Evolutionary conservation across 1,139 yeast genomes (phyloP), one percentile per base, ranked within the genome.

Genomic region (Geotrichum fermentans): DNA sequence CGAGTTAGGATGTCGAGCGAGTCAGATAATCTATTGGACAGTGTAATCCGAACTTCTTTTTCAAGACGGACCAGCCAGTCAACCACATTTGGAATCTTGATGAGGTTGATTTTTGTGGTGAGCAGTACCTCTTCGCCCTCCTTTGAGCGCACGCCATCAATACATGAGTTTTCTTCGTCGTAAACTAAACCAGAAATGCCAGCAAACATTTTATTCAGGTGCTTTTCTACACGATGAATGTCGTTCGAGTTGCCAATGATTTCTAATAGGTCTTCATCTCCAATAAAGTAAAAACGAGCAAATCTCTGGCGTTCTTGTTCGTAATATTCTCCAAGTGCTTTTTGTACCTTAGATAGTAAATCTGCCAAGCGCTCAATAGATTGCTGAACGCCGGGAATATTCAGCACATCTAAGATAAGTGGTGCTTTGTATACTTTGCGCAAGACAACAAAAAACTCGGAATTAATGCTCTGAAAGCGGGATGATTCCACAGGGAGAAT

Each of bases 201-300:
- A 2, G 80, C 66, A 63, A 84, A 89, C 80, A 92, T 77, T 59
- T 86, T 87, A 47, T 72, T 72, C 49, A 88, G 66, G 60, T 85
- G 94, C 53, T 73, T 74, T 26, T 82, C 81, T 2, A 83, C 70
- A 7, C 77, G 64, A 0, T 55, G 53, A 3, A 78, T 64, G 56
- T 82, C 78, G 7, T 66, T 67, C 0, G 82, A 72, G 51, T 82
- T 75, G 3, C 97, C 96, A 49, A 92, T 77, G 37, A 92, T 77
- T 55, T 88, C 95, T 35, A 92, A 68, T 36, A 92, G 69, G 62
- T 90, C 97, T 55, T 89, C 96, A 61, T 92, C 92, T 5, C 97
- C 97, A 35, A 92, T 70, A 61, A 92, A 90, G 59, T 83, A 89
- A 53, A 90, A 84, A 41, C 97, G 73, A 0, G 96, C 92, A 59